Evolutionary conservation across 2,329 filamentous ascomycete genomes (phyloP), one percentile per base, ranked within the genome.

Genomic region (Coniochaeta sp.): DNA sequence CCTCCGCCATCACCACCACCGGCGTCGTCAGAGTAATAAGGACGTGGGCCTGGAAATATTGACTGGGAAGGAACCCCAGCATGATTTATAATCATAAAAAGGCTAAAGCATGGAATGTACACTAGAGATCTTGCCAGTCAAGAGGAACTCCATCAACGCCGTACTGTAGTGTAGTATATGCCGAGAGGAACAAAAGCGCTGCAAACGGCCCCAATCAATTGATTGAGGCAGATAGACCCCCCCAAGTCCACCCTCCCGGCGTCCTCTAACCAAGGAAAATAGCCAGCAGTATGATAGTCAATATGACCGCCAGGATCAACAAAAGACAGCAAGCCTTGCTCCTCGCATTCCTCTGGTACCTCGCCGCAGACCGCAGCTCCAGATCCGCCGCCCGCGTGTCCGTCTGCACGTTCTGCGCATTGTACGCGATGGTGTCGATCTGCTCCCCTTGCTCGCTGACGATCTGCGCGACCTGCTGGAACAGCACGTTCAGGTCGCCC

Each of bases 391-490:
- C 91, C 59, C 87, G 81, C 14, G 92, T 96, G 70, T 96, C 89
- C 62, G 89, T 86, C 63, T 89, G 84, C 54, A 93, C 90, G 64
- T 87, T 88, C 73, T 95, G 87, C 7, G 98, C 91, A 67, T 97
- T 97, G 67, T 91, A 88, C 63, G 87, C 87, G 68, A 99, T 96
- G 19, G 90, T 90, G 70, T 93, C 89, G 33, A 99, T 80, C 74
- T 90, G 86, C 67, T 91, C 90, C 58, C 95, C 95, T 76, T 99
- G 95, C 76, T 98, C 93, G 63, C 86, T 86, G 58, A 99, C 93
- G 73, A 99, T 97, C 73, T 96, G 92, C 55, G 93, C 95, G n/a
- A 99, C 92, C 77, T 99, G 93, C 64, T 93, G 84, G 81, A 99
- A 99, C 50, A 99, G 82, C 70, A 98, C 95, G 69, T 99, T 99